Evolutionary conservation across 2,329 filamentous ascomycete species (phyloP).

Genomic region (Trichoderma breve): DNA sequence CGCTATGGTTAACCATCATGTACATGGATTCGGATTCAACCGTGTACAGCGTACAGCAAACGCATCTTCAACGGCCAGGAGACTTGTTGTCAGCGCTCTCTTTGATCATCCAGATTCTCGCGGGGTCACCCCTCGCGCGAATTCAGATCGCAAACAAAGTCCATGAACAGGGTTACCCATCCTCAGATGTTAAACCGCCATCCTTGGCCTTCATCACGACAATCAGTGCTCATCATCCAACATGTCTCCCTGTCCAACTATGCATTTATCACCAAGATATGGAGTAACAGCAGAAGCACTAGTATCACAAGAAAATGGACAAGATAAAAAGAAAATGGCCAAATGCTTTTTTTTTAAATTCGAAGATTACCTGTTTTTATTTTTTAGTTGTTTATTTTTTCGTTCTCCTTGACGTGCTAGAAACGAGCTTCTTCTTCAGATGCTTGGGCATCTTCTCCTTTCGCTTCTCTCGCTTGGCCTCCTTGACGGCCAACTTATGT

Average conservation of each 20-base stretch:
- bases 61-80: background rate
- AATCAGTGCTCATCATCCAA: constrained; percentile 50
- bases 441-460: constrained; percentile 97
- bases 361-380: constrained; percentile 7
- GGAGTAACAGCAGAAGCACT: background rate
- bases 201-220: constrained; percentile 29
- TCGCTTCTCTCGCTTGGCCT: constrained; percentile 89
- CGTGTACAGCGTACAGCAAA: background rate
- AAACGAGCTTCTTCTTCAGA: constrained; percentile 84
- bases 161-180: constrained; percentile 38
- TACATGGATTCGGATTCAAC: background rate
- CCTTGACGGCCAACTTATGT: constrained; percentile 90
- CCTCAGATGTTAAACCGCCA: constrained; percentile 31
- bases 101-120: constrained; percentile 54
- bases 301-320: background rate
- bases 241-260: constrained; percentile 26
- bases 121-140: constrained; percentile 23
- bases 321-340: background rate
- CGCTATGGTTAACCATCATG: background rate
- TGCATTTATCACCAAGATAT: background rate
- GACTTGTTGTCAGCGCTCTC: constrained; percentile 43
- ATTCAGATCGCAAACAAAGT: constrained; percentile 39
- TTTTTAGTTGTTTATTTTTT: constrained; percentile 35
- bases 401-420: constrained; percentile 60
- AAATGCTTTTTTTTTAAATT: constrained; percentile 2